Base-by-base conservation (phyloP, 441 rosid species). In the Corymbia calophylla region DNA sequence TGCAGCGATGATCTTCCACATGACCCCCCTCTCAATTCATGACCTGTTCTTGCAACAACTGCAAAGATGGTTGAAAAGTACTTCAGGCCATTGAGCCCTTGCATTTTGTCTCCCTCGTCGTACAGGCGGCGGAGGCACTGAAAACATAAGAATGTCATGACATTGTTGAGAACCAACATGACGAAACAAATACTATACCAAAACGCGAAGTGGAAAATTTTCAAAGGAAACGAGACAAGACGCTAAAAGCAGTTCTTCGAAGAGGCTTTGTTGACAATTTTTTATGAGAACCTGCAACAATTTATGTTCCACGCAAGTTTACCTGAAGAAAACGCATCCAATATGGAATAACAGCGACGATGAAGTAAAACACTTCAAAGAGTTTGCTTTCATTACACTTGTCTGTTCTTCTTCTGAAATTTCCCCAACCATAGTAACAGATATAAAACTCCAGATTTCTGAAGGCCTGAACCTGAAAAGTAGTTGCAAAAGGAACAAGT, bases 241-340 rank as follows among this genome's bases (percentile, higher is more conserved):
- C 31, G 18, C 80, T 32, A 68, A 68, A 66, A 51, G 8, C 31
- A 73, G 16, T 15, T 14, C 31, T 25, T 16, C 12, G 11, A 62
- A 25, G 47, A 12, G 44, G 9, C 11, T 15, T 13, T 6, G 6
- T 23, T 8, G 25, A 58, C 62, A 56, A 48, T 8, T 53, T 53
- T 53, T 53, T 53, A 53, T 53, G 44, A 25, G 53, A 44, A 44
- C 47, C 35, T 60, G 54, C 23, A 27, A 5, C 12, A 29, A 23
- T 31, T 6, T 25, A 6, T 14, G 18, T n/a, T 48, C 70, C 9
- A 62, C 29, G 18, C 3, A 18, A 29, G 29, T 84, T 84, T 93
- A 96, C 99, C 97, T 96, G 99, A 89, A 96, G 92, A 53, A 96
- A 92, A 35, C 97, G 98, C 89, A 94, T 53, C 99, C 97, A 96